Evolutionary conservation across 352 stramenopile genomes (phyloP).

Genomic region (Phytophthora fragariae): DNA sequence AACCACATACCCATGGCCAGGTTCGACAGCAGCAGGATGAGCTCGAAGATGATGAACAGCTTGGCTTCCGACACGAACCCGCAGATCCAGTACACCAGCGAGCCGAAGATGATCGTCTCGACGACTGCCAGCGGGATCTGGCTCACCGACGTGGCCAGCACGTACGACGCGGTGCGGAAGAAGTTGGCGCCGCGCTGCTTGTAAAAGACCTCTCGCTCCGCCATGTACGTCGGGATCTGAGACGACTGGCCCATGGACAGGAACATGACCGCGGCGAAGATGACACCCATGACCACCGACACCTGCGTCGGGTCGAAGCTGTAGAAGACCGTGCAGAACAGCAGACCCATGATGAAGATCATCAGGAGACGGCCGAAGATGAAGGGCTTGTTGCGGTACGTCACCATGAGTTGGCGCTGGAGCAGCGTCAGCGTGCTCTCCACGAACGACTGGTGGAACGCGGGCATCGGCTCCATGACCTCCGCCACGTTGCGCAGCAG

Average conservation of each 20-base stretch:
- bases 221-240: conserved; percentile 75
- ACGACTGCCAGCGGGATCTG: conserved; percentile 50
- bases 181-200: conserved; percentile 82
- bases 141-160: conserved; percentile 51
- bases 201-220: conserved; percentile 71
- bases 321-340: conserved; percentile 57
- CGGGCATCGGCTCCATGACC: conserved; percentile 37
- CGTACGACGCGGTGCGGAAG: conserved; percentile 72
- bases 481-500: conserved; percentile 24
- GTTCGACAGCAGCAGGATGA: conserved; percentile 53
- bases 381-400: conserved; percentile 52
- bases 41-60: conserved; percentile 50
- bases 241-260: conserved; percentile 73
- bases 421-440: conserved; percentile 35
- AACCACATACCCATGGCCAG: conserved; percentile 60
- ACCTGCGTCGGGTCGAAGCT: conserved; percentile 46
- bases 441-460: conserved; percentile 40
- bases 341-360: conserved; percentile 47
- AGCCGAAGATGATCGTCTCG: conserved; percentile 80
- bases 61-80: conserved; percentile 52
- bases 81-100: conserved; percentile 84
- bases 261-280: conserved; percentile 86
- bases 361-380: conserved; percentile 44
- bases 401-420: conserved; percentile 65
- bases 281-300: conserved; percentile 65